Conservation (phyloP, 2,329 filamentous ascomycete species). For the Talaromyces sp. region DNA sequence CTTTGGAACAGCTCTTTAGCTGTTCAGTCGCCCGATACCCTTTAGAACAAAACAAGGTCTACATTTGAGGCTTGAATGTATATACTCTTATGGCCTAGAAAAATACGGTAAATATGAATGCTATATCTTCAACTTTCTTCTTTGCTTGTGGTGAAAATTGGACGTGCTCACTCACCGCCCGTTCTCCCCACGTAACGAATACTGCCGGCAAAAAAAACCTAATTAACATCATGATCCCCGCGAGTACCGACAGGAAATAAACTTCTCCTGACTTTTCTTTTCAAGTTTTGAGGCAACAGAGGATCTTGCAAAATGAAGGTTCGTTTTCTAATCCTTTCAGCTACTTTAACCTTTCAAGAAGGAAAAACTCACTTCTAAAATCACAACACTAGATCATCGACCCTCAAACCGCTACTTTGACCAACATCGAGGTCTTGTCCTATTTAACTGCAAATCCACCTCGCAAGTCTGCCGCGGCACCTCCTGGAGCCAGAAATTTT, state of each 20-base stretch:
- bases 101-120: not conserved
- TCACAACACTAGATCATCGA: conserved; percentile 10
- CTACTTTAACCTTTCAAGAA: too few species aligned
- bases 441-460: conserved; percentile 33
- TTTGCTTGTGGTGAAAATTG: not conserved
- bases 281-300: not conserved
- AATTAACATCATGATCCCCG: not conserved
- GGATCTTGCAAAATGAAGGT: not conserved
- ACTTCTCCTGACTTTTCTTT: not conserved
- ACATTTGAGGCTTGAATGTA: not conserved
- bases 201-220: not conserved
- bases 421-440: conserved; percentile 40
- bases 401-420: conserved; percentile 18
- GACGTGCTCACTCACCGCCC: not conserved
- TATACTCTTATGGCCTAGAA: not conserved
- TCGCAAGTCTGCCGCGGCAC: conserved; percentile 33
- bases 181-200: not conserved
- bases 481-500: conserved; percentile 32
- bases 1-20: not conserved
- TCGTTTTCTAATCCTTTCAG: not conserved
- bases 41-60: not conserved
- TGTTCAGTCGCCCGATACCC: not conserved
- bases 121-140: not conserved
- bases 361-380: not conserved
- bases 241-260: not conserved